phyloP scores from a whole-genome alignment of 768 basidiomycete genomes.

The Suillus tomentosus region DNA sequence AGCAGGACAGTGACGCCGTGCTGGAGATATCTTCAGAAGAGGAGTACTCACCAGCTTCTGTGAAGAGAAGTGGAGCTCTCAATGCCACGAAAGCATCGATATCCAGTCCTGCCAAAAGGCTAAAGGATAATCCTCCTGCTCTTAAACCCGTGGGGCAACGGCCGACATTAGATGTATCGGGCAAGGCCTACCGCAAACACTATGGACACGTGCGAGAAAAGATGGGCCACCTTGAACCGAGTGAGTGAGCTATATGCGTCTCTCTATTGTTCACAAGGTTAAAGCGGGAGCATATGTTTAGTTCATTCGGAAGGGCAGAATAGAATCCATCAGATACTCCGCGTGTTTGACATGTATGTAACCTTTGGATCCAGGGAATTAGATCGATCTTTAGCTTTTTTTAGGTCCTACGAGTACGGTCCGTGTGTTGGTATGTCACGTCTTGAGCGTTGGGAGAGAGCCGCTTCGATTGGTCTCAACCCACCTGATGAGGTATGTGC shows the following conservation, averaged over 20 bases:
- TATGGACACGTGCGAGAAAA: constrained; percentile 48
- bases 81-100: constrained; percentile 24
- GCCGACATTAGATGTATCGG: constrained; percentile 42
- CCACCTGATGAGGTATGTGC: constrained; percentile 74
- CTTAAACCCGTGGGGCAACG: constrained; percentile 13
- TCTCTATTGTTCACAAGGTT: constrained; percentile 1
- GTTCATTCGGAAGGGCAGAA: constrained; percentile 68
- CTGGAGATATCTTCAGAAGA: constrained; percentile 27
- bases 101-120: constrained; percentile 1
- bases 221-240: constrained; percentile 58
- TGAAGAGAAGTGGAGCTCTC: constrained; percentile 18
- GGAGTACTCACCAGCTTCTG: constrained; percentile 14
- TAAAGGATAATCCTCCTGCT: constrained; percentile 14
- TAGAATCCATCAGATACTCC: constrained; percentile 69
- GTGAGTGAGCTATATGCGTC: constrained; percentile 45
- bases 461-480: constrained; percentile 70
- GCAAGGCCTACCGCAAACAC: constrained; percentile 55
- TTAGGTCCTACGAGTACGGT: constrained; percentile 76
- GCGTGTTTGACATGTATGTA: constrained; percentile 75
- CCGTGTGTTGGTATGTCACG: constrained; percentile 81
- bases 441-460: constrained; percentile 87
- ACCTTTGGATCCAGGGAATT: background rate
- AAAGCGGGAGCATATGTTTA: constrained; percentile 30
- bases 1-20: constrained; percentile 1
- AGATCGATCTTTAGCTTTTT: constrained; percentile 5